phyloP scores from a whole-genome alignment of 2,329 filamentous ascomycete genomes.

The Dothideomycetes sp. region DNA sequence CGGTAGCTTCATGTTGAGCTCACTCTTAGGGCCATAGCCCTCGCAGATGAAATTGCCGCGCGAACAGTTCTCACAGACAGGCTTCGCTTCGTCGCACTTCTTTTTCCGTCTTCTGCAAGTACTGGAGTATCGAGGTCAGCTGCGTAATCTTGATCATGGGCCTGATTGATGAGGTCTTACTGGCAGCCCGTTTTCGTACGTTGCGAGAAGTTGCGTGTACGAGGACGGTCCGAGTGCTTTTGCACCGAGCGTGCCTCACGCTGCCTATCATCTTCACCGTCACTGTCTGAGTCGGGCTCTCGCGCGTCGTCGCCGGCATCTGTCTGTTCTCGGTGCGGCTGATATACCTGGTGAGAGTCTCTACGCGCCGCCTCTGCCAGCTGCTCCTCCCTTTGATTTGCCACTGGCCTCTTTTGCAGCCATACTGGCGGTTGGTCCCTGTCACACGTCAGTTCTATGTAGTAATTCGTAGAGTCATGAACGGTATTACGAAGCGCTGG shows the following conservation, averaged over 20 bases:
- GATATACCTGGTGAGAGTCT: constrained; percentile 5
- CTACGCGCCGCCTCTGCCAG: constrained; percentile 2
- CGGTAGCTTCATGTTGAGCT: constrained; percentile 5
- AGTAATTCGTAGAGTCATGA: constrained; percentile 1
- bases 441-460: constrained; percentile 1
- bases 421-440: constrained; percentile 1
- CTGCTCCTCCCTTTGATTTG: not conserved
- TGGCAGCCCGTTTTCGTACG: constrained; percentile 92
- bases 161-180: too few species aligned
- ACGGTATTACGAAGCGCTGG: too few species aligned
- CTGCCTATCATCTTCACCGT: not conserved
- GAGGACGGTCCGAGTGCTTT: too few species aligned
- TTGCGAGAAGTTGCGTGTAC: constrained; percentile 82
- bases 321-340: not conserved
- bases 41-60: constrained; percentile 85
- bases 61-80: constrained; percentile 84
- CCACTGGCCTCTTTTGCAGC: not conserved
- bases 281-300: not conserved
- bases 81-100: constrained; percentile 93
- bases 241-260: not conserved
- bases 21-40: constrained; percentile 56
- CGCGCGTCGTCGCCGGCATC: constrained; percentile 4
- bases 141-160: too few species aligned
- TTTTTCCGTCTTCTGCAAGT: constrained; percentile 90
- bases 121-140: constrained; percentile 14